These are phyloP conservation scores for Eremomyces bilateralis DNA, from an alignment of 495 filamentous ascomycete genomes.

Conservation along the genomic window DNA sequence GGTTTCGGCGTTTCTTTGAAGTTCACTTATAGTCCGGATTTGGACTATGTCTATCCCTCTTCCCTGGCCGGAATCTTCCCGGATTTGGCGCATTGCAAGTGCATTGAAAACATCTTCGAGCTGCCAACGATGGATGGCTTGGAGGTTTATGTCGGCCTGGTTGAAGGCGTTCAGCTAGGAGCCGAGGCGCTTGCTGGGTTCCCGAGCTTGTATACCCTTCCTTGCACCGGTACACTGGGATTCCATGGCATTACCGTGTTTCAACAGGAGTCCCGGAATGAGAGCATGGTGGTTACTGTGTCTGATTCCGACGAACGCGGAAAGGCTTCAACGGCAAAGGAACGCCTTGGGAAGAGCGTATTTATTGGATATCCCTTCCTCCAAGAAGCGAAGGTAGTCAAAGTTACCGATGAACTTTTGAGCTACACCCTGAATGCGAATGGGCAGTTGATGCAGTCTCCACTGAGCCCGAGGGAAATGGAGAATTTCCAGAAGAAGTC, in stretches of 20 bases:
- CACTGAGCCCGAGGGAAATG: constrained; percentile 61
- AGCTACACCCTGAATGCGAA: constrained; percentile 52
- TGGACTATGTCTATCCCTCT: constrained; percentile 63
- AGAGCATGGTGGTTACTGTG: constrained; percentile 85
- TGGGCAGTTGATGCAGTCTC: constrained; percentile 35
- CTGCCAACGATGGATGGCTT: constrained; percentile 79
- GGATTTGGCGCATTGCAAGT: constrained; percentile 66
- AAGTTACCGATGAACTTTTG: constrained; percentile 86
- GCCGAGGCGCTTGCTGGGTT: constrained; percentile 72
- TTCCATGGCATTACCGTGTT: constrained; percentile 95
- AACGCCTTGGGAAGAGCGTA: constrained; percentile 62
- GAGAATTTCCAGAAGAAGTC: constrained; percentile 69
- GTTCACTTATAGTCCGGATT: constrained; percentile 62
- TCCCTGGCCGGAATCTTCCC: constrained; percentile 83
- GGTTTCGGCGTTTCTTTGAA: constrained; percentile 81
- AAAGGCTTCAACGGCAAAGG: constrained; percentile 47
- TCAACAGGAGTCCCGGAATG: constrained; percentile 86
- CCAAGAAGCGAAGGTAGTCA: constrained; percentile 74
- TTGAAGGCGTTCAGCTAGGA: constrained; percentile 72
- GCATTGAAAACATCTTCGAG: constrained; percentile 88
- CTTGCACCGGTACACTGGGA: constrained; percentile 53
- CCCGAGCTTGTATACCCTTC: constrained; percentile 65
- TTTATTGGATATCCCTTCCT: constrained; percentile 92
- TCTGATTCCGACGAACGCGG: constrained; percentile 48
- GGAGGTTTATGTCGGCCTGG: constrained; percentile 64